Conservation (phyloP, 75 land plant genomes). For the Picea glauca region DNA sequence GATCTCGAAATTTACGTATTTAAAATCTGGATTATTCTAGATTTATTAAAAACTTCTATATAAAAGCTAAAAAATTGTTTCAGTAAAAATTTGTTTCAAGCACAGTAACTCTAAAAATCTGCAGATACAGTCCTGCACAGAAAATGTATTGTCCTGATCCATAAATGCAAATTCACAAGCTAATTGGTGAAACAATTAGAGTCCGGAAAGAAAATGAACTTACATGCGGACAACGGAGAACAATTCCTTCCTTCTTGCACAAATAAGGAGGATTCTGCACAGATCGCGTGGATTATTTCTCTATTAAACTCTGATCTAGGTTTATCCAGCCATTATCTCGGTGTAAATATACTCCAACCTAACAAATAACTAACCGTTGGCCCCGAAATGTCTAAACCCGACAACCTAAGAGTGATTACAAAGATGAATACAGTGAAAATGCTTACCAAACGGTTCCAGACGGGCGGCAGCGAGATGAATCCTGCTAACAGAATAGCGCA, state of each 20-base stretch:
- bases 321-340: background rate
- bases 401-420: background rate
- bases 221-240: slow-evolving; percentile 80
- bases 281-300: background rate
- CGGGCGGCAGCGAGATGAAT: slow-evolving; percentile 33
- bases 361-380: background rate
- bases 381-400: background rate
- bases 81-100: background rate
- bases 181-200: no score
- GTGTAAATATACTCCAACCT: background rate
- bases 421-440: background rate
- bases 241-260: slow-evolving; percentile 76
- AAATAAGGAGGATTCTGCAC: slow-evolving; percentile 81
- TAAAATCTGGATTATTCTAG: no score
- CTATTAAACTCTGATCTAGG: background rate
- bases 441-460: slow-evolving; percentile 48
- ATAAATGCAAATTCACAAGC: no score
- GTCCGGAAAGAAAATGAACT: slow-evolving; percentile 14
- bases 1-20: no score
- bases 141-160: background rate
- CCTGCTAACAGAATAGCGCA: slow-evolving; percentile 21
- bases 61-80: background rate
- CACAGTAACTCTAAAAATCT: background rate
- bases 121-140: background rate
- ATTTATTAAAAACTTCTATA: no score